Percentiles rank a stretch among this genome's conserved stretches.
Conservation (phyloP, 306 rosid species). For the Cicer chorassanicum region DNA sequence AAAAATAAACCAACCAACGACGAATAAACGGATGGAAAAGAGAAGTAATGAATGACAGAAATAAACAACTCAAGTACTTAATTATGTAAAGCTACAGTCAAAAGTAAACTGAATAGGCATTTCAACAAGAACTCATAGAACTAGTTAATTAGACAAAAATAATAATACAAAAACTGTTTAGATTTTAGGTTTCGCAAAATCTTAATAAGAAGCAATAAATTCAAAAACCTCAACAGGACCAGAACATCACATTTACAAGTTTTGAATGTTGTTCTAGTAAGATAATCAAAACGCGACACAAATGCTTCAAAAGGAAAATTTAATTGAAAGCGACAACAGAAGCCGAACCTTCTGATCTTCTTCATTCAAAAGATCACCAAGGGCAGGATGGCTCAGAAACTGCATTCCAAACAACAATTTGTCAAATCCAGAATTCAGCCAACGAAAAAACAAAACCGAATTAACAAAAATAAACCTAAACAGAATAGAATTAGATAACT, state of each 20-base stretch:
- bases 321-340: background rate
- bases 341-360: constrained; percentile 83
- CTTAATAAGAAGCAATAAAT: background rate
- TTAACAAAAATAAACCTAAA: background rate
- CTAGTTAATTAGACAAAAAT: background rate
- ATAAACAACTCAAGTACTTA: background rate
- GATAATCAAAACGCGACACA: background rate
- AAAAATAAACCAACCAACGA: background rate
- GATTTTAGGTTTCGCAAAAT: background rate
- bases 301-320: constrained; percentile 27
- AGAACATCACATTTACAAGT: background rate
- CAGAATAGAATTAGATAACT: constrained; percentile 39
- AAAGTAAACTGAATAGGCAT: background rate
- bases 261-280: constrained; percentile 1
- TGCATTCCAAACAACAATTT: constrained; percentile 47
- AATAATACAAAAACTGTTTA: background rate
- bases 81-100: background rate
- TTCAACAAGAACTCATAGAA: background rate
- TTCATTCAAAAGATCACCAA: constrained; percentile 66
- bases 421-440: background rate
- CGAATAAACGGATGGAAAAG: background rate
- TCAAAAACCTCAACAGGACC: background rate
- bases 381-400: constrained; percentile 91
- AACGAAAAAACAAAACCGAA: background rate
- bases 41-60: background rate